Evolutionary conservation across 106 monocot genomes (phyloP), one percentile per base, ranked within the genome.

Genomic region (Dioscorea zingiberensis): DNA sequence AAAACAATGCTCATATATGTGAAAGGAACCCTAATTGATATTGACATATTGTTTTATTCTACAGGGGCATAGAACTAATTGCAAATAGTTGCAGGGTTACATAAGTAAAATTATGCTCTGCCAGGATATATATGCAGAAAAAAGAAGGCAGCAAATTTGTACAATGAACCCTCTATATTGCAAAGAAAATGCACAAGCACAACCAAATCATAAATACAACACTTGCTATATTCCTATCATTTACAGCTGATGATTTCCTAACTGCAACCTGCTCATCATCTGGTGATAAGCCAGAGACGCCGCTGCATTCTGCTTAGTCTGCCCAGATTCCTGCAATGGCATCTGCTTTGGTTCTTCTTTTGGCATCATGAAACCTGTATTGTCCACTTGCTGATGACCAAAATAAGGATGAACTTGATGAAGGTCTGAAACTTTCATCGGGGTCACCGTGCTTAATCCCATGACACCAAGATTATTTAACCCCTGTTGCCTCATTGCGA

Each of bases 281-380:
- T 83, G 75, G 32, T 84, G 78, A 73, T 84, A 78, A 38, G 26
- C 56, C 71, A n/a, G 58, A 25, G 38, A 38, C 10, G 0, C 4
- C 38, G 65, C 62, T 22, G 72, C 81, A 60, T 67, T 84, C 12
- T 70, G 44, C 27, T 70, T 58, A 21, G 27, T 66, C 46, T 81
- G 60, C 18, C 70, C 54, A 3, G 70, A 68, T 38, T 79, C 74
- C 15, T 58, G 15, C 55, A 71, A 26, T 1, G 62, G 63, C 19
- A 81, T 76, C 38, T 76, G 83, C 62, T 83, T 78, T 7, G 75
- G 68, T 48, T 86, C 83, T 27, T 72, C 78, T 72, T 78, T 90
- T 2, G 77, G 83, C 44, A 78, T 59, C 80, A 85, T 58, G 47
- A 69, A 83, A 44, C 79, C 74, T 22, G 38, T 25, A 25, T 61